Percentiles rank a stretch among this genome's conserved stretches.
Evolutionary conservation across 192 early-diverging fungal genomes (phyloP).

Genomic region (Linnemannia exigua): DNA sequence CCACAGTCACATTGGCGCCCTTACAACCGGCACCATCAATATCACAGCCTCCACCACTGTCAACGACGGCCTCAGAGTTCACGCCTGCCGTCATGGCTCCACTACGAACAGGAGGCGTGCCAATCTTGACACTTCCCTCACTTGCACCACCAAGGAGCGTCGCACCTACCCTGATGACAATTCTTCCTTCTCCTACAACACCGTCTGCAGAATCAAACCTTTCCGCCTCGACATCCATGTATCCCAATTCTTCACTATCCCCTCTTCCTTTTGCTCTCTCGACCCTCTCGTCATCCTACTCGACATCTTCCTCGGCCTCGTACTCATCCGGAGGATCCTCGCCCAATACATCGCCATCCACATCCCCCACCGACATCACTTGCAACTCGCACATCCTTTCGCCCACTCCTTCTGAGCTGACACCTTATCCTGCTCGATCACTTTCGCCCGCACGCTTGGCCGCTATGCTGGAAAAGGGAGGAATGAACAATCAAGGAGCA

Average conservation of each 20-base stretch:
- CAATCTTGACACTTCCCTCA: background rate
- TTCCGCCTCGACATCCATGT: background rate
- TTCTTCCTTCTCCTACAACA: background rate
- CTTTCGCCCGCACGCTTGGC: constrained; percentile 33
- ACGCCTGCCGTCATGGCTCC: background rate
- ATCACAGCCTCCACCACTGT: constrained; percentile 2
- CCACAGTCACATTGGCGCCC: background rate
- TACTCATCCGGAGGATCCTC: constrained; percentile 20
- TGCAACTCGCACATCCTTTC: constrained; percentile 22
- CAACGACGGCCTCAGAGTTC: background rate
- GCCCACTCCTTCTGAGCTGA: constrained; percentile 33
- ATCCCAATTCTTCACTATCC: constrained; percentile 3
- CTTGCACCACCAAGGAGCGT: background rate
- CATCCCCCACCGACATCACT: constrained; percentile 39
- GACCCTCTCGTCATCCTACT: constrained; percentile 18
- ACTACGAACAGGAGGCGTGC: background rate
- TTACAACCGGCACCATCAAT: background rate
- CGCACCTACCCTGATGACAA: background rate
- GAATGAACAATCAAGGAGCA: constrained; percentile 14
- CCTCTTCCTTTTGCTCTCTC: constrained; percentile 29
- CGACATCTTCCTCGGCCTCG: constrained; percentile 9
- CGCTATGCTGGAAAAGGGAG: constrained; percentile 25
- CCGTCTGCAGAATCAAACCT: background rate
- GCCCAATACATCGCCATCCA: constrained; percentile 39
- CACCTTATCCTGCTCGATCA: constrained; percentile 36